phyloP scores from a whole-genome alignment of 2,329 filamentous ascomycete genomes.

The Rachicladosporium sp. region DNA sequence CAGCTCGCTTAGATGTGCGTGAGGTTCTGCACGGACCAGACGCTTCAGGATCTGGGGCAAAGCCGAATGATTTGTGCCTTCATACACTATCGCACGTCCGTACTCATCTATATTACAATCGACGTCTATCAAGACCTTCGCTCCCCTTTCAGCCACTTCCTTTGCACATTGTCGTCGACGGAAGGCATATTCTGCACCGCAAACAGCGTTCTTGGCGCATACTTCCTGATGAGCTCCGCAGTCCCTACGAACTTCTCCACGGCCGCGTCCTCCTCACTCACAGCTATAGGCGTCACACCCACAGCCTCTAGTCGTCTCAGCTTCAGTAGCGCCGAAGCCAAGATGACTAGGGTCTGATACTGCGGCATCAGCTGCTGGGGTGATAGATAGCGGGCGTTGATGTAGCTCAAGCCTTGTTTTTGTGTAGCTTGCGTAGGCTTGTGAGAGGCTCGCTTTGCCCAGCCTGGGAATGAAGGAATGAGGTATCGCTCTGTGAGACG shows the following conservation, averaged over 20 bases:
- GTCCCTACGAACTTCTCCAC: slow-evolving; percentile 17
- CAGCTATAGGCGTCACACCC: slow-evolving; percentile 6
- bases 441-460: slow-evolving; percentile 33
- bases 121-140: not conserved
- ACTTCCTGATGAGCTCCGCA: slow-evolving; percentile 19
- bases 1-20: too few species aligned
- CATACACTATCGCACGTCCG: too few species aligned
- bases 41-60: too few species aligned
- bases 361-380: slow-evolving; percentile 23
- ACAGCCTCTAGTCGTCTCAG: slow-evolving; percentile 25
- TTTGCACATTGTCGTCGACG: slow-evolving; percentile 19
- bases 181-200: slow-evolving; percentile 34
- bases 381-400: slow-evolving; percentile 16
- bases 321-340: slow-evolving; percentile 26
- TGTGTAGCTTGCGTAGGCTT: slow-evolving; percentile 16
- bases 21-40: too few species aligned
- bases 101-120: too few species aligned
- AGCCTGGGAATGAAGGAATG: slow-evolving; percentile 69
- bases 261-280: slow-evolving; percentile 16
- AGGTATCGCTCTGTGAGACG: slow-evolving; percentile 61
- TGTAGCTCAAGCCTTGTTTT: slow-evolving; percentile 17
- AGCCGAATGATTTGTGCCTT: too few species aligned
- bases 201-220: slow-evolving; percentile 27
- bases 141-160: slow-evolving; percentile 3
- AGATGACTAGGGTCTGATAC: slow-evolving; percentile 32